phyloP scores from a whole-genome alignment of 257 asterid species.

The Primulina huaijiensis region DNA sequence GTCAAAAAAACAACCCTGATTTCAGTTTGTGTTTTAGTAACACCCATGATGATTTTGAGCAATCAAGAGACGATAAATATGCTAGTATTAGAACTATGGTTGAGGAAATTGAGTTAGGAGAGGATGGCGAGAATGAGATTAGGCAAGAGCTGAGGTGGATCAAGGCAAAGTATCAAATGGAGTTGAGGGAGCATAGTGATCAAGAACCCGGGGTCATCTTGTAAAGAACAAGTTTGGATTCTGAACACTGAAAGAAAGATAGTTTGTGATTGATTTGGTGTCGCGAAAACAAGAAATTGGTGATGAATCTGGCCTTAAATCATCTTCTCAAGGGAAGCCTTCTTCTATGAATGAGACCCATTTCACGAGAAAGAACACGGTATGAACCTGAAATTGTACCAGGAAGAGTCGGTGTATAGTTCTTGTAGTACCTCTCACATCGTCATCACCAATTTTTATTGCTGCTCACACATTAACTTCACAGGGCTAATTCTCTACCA shows the following conservation, averaged over 20 bases:
- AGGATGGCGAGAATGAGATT: slow-evolving; percentile 48
- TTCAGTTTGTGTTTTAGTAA: slow-evolving; percentile 11
- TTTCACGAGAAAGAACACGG: slow-evolving; percentile 6
- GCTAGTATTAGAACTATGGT: slow-evolving; percentile 11
- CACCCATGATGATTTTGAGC: slow-evolving; percentile 6
- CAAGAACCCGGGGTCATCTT: slow-evolving; percentile 34
- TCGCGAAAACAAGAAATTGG: neutral
- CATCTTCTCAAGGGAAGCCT: slow-evolving; percentile 23
- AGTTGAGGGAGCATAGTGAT: slow-evolving; percentile 47
- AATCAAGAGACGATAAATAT: slow-evolving; percentile 19
- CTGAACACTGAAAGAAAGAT: slow-evolving; percentile 13
- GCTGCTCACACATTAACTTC: slow-evolving; percentile 45
- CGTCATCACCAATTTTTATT: slow-evolving; percentile 33
- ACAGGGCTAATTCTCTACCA: slow-evolving; percentile 50
- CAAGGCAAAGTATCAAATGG: slow-evolving; percentile 63
- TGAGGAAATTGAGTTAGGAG: slow-evolving; percentile 13
- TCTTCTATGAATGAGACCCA: slow-evolving; percentile 10
- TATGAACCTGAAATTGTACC: slow-evolving; percentile 18
- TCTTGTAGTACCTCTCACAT: slow-evolving; percentile 41
- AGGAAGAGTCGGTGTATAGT: slow-evolving; percentile 23
- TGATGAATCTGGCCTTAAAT: slow-evolving; percentile 22
- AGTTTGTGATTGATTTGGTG: neutral
- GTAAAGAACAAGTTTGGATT: slow-evolving; percentile 13
- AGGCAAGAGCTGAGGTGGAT: slow-evolving; percentile 60
- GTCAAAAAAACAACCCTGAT: slow-evolving; percentile 34